Evolutionary conservation across 2,329 filamentous ascomycete genomes (phyloP).

Genomic region (Ceratocystis lukuohia): DNA sequence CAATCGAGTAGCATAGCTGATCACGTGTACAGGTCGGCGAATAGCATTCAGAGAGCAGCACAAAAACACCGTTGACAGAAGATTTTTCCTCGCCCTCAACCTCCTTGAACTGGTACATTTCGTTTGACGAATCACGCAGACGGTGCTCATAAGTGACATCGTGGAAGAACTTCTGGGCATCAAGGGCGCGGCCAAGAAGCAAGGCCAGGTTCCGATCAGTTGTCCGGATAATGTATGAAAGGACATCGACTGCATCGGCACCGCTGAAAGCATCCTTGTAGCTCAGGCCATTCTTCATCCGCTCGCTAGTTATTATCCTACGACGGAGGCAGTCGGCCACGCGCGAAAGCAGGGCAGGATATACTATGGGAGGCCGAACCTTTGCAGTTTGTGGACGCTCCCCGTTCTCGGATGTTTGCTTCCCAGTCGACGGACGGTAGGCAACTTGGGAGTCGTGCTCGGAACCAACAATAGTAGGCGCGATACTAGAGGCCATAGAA

Average conservation of each 20-base stretch:
- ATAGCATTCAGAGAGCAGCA: slow-evolving; percentile 90
- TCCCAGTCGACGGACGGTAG: slow-evolving; percentile 46
- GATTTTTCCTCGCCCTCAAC: slow-evolving; percentile 62
- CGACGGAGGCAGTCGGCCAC: slow-evolving; percentile 88
- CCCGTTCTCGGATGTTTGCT: slow-evolving; percentile 35
- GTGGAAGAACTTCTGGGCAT: slow-evolving; percentile 98
- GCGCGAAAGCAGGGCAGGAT: slow-evolving; percentile 83
- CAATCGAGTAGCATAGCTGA: slow-evolving; percentile 93
- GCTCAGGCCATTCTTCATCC: slow-evolving; percentile 89
- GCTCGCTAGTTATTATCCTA: slow-evolving; percentile 71
- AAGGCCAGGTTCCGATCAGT: slow-evolving; percentile 90
- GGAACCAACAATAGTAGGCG: slow-evolving; percentile 53
- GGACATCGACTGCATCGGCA: slow-evolving; percentile 85
- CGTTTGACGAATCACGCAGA: slow-evolving; percentile 79
- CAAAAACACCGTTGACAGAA: slow-evolving; percentile 86
- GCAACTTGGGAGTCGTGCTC: slow-evolving; percentile 42
- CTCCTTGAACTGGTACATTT: slow-evolving; percentile 77
- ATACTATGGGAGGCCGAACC: slow-evolving; percentile 71
- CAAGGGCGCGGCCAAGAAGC: slow-evolving; percentile 76
- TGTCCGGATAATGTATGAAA: slow-evolving; percentile 93
- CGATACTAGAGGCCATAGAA: slow-evolving; percentile 82
- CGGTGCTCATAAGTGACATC: slow-evolving; percentile 97
- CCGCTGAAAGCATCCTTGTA: slow-evolving; percentile 97
- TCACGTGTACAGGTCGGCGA: slow-evolving; percentile 94
- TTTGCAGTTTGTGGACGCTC: slow-evolving; percentile 45